Evolutionary conservation across 2,329 filamentous ascomycete species (phyloP), one percentile per base, ranked within the genome.

Genomic region (Grosmannia clavigera): DNA sequence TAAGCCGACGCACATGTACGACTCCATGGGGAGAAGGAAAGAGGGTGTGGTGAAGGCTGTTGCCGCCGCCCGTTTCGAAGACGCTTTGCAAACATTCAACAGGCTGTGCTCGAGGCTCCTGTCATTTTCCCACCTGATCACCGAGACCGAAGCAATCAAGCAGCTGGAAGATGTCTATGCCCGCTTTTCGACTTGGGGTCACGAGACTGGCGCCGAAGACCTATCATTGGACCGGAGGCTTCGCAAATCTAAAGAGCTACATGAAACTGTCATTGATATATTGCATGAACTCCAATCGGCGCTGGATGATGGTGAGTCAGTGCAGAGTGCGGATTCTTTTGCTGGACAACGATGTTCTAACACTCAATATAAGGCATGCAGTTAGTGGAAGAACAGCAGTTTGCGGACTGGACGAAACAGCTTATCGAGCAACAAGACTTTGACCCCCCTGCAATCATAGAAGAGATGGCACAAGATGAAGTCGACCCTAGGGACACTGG

Each of bases 1-100:
- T 1, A 64, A 63, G 33, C 53, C 50, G 14, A 64, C 63, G 14
- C 61, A 60, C 29, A 63, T 63, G 60, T 64, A 64, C 40, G 63
- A 64, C 56, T 59, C 57, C 12, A 54, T 64, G 38, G 59, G 58
- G 3, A 60, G 29, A 51, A 52, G 59, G 25, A 48, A 46, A 40
- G 22, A 55, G 9, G 57, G 58, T 1, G 31, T 59, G 5, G 57
- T 64, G 4, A 64, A 64, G 27, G 61, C 63, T 2, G 54, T 64
- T 27, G 50, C 61, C 10, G 63, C 63, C 0, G 63, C 63, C 12
- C 61, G 60, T 12, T 64, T 61, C 19, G 63, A 63, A 14, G 61
- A 64, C 22, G 60, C 54, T 5, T 59, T 50, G 10, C 61, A 63
- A 48, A 59, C 61, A 9, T 61, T 63, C 25, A 55, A 53, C 52